These are phyloP conservation scores for Chytridiales sp. DNA, from an alignment of 371 early-diverging fungal species.

Conservation along the genomic window DNA sequence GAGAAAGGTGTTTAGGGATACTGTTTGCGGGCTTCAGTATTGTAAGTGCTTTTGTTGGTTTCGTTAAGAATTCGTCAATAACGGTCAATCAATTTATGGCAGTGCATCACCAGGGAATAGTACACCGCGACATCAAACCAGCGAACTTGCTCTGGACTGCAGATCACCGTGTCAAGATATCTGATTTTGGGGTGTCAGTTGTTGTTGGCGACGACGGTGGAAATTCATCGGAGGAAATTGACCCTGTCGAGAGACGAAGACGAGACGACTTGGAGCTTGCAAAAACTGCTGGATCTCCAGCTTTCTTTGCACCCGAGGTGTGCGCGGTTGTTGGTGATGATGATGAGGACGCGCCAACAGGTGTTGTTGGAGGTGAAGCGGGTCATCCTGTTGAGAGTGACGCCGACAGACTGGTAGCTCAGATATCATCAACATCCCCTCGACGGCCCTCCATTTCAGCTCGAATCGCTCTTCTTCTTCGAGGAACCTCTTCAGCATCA, in stretches of 20 bases:
- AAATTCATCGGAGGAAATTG: slow-evolving; percentile 30
- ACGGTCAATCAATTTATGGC: neutral
- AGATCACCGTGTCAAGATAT: slow-evolving; percentile 82
- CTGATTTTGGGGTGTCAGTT: slow-evolving; percentile 92
- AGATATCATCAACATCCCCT: too few species aligned
- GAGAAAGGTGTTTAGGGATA: slow-evolving; percentile 82
- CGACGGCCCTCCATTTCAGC: too few species aligned
- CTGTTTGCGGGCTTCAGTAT: slow-evolving; percentile 90
- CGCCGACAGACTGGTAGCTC: too few species aligned
- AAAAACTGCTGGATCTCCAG: slow-evolving; percentile 95
- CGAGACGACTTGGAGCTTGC: slow-evolving; percentile 65
- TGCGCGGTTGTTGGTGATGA: slow-evolving; percentile 71
- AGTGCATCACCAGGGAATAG: slow-evolving; percentile 91
- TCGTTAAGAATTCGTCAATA: slow-evolving; percentile 12
- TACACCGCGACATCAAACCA: slow-evolving; percentile 96
- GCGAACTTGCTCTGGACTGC: slow-evolving; percentile 80
- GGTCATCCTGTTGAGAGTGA: too few species aligned
- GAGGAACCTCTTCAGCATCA: too few species aligned
- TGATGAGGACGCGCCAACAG: slow-evolving; percentile 3
- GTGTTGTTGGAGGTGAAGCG: too few species aligned
- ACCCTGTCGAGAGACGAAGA: slow-evolving; percentile 30
- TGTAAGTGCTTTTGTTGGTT: slow-evolving; percentile 47
- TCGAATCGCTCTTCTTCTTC: too few species aligned
- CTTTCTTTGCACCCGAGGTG: slow-evolving; percentile 96
- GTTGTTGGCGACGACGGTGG: slow-evolving; percentile 37